Percentiles rank a stretch among this genome's conserved stretches.
These are phyloP conservation scores for Saraca asoca DNA, from an alignment of 331 rosid genomes.

Conservation along the genomic window DNA sequence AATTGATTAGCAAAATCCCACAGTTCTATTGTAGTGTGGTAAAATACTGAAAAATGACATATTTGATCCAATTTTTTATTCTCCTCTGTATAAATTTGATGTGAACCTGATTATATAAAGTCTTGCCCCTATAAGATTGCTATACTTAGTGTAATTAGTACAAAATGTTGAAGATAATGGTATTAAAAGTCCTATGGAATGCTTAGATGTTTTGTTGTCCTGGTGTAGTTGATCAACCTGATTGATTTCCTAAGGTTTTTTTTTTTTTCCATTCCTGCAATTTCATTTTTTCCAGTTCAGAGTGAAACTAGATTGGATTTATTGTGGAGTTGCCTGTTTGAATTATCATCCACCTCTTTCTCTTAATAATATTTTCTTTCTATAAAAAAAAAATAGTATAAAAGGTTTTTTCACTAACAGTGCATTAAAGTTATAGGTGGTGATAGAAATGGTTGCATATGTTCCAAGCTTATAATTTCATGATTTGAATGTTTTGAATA, in stretches of 20 bases:
- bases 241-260: not conserved
- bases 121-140: conserved; percentile 3
- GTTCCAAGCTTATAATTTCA: not conserved
- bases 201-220: not conserved
- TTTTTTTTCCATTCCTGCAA: not conserved
- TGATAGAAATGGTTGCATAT: conserved; percentile 18
- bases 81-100: conserved; percentile 3
- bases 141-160: conserved; percentile 1
- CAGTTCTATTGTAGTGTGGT: not conserved
- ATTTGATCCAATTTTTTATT: not conserved
- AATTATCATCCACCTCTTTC: no score
- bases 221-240: not conserved
- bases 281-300: not conserved
- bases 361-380: no score
- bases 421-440: not conserved
- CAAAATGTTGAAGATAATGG: not conserved
- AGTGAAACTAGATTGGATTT: conserved; percentile 1
- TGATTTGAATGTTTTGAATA: no score
- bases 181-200: conserved; percentile 3
- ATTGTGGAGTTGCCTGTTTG: conserved; percentile 15
- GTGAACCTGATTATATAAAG: not conserved
- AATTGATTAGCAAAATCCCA: not conserved
- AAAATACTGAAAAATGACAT: not conserved
- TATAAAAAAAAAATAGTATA: no score
- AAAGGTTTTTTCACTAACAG: no score